phyloP scores from a whole-genome alignment of 1,284 basidiomycete genomes.

The Wolfiporia cocos region DNA sequence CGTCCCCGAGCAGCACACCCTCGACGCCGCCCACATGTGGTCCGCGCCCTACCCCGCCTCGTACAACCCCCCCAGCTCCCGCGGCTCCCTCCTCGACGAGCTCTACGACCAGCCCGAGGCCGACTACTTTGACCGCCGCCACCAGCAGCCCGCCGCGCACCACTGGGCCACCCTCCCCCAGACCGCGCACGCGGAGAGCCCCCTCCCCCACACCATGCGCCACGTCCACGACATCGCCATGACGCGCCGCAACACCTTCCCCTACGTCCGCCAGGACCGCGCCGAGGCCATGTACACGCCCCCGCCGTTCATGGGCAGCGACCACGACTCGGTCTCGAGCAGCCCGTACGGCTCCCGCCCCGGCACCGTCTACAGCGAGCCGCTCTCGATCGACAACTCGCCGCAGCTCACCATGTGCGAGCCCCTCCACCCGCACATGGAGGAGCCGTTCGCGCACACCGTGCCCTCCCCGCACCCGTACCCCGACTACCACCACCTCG shows the following conservation, averaged over 20 bases:
- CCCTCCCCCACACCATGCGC: conserved; percentile 25
- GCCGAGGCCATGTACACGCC: conserved; percentile 33
- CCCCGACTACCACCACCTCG: conserved; percentile 40
- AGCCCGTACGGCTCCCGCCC: conserved; percentile 29
- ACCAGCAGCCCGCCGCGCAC: conserved; percentile 23
- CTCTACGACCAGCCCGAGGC: conserved; percentile 44
- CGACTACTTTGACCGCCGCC: conserved; percentile 29
- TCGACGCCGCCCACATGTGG: conserved; percentile 27
- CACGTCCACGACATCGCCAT: conserved; percentile 40
- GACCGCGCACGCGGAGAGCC: conserved; percentile 28
- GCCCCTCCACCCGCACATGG: conserved; percentile 28
- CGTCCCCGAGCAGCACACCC: conserved; percentile 31
- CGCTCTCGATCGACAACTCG: conserved; percentile 32
- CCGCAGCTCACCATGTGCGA: conserved; percentile 35
- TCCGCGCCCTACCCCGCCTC: conserved; percentile 24
- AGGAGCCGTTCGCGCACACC: conserved; percentile 28
- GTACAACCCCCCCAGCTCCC: conserved; percentile 30
- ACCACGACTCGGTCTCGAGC: conserved; percentile 25
- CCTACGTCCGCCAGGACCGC: conserved; percentile 64
- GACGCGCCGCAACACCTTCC: conserved; percentile 63
- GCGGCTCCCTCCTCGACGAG: conserved; percentile 59
- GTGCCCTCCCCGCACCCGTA: conserved; percentile 39
- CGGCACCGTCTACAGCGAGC: conserved; percentile 36
- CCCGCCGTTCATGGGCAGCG: conserved; percentile 27
- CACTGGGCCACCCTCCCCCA: conserved; percentile 27